phyloP scores from a whole-genome alignment of 2,329 filamentous ascomycete species.

The Phyllosticta citribraziliensis region DNA sequence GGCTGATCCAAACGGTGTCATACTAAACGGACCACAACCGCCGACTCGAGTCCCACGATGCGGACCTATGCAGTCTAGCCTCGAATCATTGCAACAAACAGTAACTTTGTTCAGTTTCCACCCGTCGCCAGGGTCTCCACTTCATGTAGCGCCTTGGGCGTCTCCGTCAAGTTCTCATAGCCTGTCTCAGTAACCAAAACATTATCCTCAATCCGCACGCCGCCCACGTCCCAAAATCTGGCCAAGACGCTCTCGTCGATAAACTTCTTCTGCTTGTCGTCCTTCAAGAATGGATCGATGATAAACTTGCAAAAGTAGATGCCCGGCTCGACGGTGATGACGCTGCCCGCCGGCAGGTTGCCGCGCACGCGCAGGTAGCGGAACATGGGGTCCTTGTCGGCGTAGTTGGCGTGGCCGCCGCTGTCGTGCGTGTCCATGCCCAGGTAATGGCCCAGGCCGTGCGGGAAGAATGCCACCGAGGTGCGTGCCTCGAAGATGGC shows the following conservation, averaged over 20 bases:
- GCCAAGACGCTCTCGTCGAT: constrained; percentile 58
- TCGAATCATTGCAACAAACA: not conserved
- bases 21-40: not conserved
- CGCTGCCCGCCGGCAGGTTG: constrained; percentile 62
- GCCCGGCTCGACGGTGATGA: constrained; percentile 92
- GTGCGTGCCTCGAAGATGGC: constrained; percentile 36
- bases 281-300: constrained; percentile 58
- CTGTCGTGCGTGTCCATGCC: constrained; percentile 45
- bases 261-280: constrained; percentile 49
- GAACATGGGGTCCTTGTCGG: constrained; percentile 75
- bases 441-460: constrained; percentile 42
- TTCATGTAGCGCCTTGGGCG: constrained; percentile 62
- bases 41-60: not conserved
- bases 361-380: constrained; percentile 74
- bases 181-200: constrained; percentile 70
- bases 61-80: too few relatives aligned
- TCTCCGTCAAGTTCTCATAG: constrained; percentile 72
- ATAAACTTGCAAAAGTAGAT: constrained; percentile 69
- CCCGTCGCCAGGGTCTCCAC: constrained; percentile 3
- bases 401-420: constrained; percentile 40
- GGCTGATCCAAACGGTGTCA: not conserved
- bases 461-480: constrained; percentile 41
- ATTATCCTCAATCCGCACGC: constrained; percentile 88
- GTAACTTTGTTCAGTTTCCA: constrained; percentile 1
- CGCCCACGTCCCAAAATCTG: constrained; percentile 68